A percentile compares a stretch with the other conserved stretches of the same genome.
phyloP scores from a whole-genome alignment of 768 basidiomycete species.

The Boletus rufocinnamomeus region DNA sequence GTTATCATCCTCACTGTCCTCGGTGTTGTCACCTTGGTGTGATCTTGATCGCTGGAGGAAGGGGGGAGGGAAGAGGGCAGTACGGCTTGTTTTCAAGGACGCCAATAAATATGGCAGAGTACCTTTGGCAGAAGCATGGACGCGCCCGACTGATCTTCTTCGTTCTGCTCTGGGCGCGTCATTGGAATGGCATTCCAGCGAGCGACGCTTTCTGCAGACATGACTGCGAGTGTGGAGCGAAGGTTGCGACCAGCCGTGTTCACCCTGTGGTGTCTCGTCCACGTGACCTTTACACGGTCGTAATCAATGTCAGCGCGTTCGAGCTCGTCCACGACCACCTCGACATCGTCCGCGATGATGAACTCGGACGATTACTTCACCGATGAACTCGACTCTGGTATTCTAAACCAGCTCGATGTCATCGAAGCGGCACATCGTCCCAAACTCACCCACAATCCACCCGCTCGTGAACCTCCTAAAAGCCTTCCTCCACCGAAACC shows the following conservation, averaged over 20 bases:
- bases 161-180: slow-evolving; percentile 35
- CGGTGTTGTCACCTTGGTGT: slow-evolving; percentile 37
- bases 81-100: slow-evolving; percentile 46
- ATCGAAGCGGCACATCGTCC: slow-evolving; percentile 62
- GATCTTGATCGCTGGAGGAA: slow-evolving; percentile 64
- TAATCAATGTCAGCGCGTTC: background rate
- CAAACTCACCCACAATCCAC: slow-evolving; percentile 15
- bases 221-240: slow-evolving; percentile 24
- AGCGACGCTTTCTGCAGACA: slow-evolving; percentile 67
- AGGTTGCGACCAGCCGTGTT: background rate
- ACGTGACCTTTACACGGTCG: slow-evolving; percentile 19
- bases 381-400: slow-evolving; percentile 62
- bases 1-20: slow-evolving; percentile 62
- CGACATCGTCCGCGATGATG: slow-evolving; percentile 42
- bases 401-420: slow-evolving; percentile 62
- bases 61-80: slow-evolving; percentile 53
- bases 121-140: slow-evolving; percentile 61
- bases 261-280: background rate
- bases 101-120: slow-evolving; percentile 56
- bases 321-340: slow-evolving; percentile 1
- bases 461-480: slow-evolving; percentile 4
- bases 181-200: slow-evolving; percentile 74
- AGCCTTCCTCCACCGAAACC: slow-evolving; percentile 13
- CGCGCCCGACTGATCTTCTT: slow-evolving; percentile 24
- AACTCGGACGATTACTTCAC: slow-evolving; percentile 79